phyloP scores from a whole-genome alignment of 768 basidiomycete species.

The Clitopilus passeckerianus region DNA sequence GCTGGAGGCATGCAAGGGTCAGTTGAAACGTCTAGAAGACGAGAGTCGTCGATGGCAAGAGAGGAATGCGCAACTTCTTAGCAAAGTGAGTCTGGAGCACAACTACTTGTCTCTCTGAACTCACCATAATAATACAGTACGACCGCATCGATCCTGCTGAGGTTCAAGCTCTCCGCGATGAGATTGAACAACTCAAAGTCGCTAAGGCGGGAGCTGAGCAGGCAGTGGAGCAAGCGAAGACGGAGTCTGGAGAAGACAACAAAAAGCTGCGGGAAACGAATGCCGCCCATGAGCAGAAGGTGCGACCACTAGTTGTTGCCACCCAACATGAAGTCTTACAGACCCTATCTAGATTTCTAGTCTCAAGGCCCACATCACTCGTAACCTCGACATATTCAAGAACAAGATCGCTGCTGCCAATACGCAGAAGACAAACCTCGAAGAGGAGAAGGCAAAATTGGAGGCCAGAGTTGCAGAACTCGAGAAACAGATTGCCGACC shows the following conservation, averaged over 20 bases:
- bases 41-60: conserved; percentile 84
- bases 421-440: conserved; percentile 25
- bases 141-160: conserved; percentile 88
- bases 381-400: conserved; percentile 24
- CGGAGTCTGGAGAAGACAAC: conserved; percentile 7
- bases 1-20: conserved; percentile 61
- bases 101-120: background rate
- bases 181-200: conserved; percentile 50
- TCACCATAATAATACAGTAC: conserved; percentile 46
- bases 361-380: background rate
- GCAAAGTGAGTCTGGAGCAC: conserved; percentile 48
- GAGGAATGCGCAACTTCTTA: conserved; percentile 73
- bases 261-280: conserved; percentile 19
- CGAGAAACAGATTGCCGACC: conserved; percentile 28
- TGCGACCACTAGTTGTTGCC: conserved; percentile 10
- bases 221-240: conserved; percentile 14
- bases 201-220: conserved; percentile 29
- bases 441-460: conserved; percentile 32
- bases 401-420: conserved; percentile 29
- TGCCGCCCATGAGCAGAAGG: conserved; percentile 22
- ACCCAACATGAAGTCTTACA: background rate
- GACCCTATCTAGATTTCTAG: background rate
- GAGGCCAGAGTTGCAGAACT: conserved; percentile 31
- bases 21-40: conserved; percentile 65
- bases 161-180: conserved; percentile 72